Percentiles rank a stretch among this genome's conserved stretches.
phyloP scores from a whole-genome alignment of 257 asterid genomes.

The Phtheirospermum japonicum region DNA sequence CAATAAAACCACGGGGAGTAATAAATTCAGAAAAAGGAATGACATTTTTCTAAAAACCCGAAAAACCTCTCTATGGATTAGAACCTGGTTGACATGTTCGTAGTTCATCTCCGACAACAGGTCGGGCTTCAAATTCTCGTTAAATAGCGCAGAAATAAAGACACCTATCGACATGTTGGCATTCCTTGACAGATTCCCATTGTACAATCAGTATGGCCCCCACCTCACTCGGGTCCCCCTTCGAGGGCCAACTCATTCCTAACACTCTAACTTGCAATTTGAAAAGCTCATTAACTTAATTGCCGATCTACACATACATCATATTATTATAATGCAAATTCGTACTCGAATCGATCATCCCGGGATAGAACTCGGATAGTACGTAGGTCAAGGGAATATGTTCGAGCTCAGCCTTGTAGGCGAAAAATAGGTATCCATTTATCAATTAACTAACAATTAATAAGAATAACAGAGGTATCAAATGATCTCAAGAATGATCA shows the following conservation, averaged over 20 bases:
- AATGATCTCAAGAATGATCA: too few relatives aligned
- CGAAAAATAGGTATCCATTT: conserved; percentile 85
- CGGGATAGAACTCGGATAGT: conserved; percentile 71
- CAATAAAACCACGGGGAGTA: conserved; percentile 33
- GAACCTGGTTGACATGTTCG: conserved; percentile 66
- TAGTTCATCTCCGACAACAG: conserved; percentile 90
- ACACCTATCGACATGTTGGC: conserved; percentile 64
- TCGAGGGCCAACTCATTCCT: conserved; percentile 96
- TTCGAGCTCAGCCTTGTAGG: conserved; percentile 62
- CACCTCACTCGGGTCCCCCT: conserved; percentile 62
- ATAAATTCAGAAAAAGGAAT: conserved; percentile 17
- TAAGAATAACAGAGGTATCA: too few relatives aligned
- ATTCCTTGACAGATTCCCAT: conserved; percentile 52
- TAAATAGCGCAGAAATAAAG: conserved; percentile 82
- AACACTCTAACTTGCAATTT: conserved; percentile 61
- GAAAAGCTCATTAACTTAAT: conserved; percentile 54
- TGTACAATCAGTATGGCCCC: conserved; percentile 74
- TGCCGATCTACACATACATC: conserved; percentile 85
- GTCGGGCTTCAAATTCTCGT: conserved; percentile 83
- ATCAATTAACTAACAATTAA: too few relatives aligned
- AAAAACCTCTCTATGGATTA: conserved; percentile 60
- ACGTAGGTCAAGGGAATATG: conserved; percentile 56
- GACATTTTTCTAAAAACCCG: conserved; percentile 48
- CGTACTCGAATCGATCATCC: conserved; percentile 53
- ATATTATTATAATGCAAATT: conserved; percentile 77